These are phyloP conservation scores for Sporothrix luriei DNA, from an alignment of 2,329 filamentous ascomycete genomes.

Conservation along the genomic window DNA sequence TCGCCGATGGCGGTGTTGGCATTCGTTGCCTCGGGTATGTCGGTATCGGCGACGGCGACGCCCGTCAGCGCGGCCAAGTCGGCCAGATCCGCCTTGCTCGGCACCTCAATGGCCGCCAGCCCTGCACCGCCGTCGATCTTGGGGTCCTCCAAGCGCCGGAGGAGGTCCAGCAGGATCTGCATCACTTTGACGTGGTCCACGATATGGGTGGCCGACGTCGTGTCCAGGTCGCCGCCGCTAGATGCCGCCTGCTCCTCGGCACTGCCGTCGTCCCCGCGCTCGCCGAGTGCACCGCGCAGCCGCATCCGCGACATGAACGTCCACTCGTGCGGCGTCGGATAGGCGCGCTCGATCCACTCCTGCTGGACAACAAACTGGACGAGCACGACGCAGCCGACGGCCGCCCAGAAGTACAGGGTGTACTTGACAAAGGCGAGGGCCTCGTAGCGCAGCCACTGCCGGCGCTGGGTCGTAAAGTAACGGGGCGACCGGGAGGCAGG, in stretches of 20 bases:
- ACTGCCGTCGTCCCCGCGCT: constrained; percentile 58
- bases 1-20: background rate
- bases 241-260: constrained; percentile 2
- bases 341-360: constrained; percentile 72
- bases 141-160: constrained; percentile 70
- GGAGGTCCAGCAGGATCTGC: constrained; percentile 59
- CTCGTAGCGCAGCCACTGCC: constrained; percentile 69
- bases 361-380: constrained; percentile 69
- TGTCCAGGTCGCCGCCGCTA: background rate
- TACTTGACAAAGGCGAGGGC: constrained; percentile 70
- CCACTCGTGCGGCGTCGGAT: constrained; percentile 85
- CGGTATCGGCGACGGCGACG: background rate
- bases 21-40: background rate
- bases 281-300: constrained; percentile 65
- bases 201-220: constrained; percentile 42
- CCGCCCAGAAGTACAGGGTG: constrained; percentile 65
- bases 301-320: constrained; percentile 67
- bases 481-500: constrained; percentile 52
- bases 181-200: constrained; percentile 72
- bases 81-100: background rate
- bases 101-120: constrained; percentile 44
- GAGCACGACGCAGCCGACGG: constrained; percentile 61
- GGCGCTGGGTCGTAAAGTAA: constrained; percentile 77
- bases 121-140: constrained; percentile 67
- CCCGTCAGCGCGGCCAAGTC: background rate